phyloP scores from a whole-genome alignment of 306 rosid genomes.

The Pterocarpus macrocarpus region DNA sequence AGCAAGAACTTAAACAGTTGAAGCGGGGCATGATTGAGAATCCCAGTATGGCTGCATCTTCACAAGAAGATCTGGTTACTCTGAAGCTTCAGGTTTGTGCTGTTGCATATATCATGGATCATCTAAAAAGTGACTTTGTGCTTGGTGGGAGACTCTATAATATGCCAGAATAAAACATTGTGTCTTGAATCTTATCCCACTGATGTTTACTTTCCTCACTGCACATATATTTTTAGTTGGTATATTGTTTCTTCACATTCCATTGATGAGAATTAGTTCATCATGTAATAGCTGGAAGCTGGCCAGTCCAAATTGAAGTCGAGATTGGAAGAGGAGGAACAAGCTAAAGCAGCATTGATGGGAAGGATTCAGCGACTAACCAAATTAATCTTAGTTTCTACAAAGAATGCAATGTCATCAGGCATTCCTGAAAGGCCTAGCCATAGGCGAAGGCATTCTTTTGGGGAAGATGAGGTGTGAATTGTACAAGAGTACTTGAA shows the following conservation, averaged over 20 bases:
- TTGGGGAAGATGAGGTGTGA: slow-evolving; percentile 93
- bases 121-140: slow-evolving; percentile 3
- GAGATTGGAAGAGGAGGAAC: slow-evolving; percentile 93
- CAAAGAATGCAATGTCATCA: slow-evolving; percentile 73
- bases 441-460: slow-evolving; percentile 84
- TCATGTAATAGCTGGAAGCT: slow-evolving; percentile 76
- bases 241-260: not conserved
- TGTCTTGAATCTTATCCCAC: slow-evolving; percentile 9
- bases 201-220: slow-evolving; percentile 34
- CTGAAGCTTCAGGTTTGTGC: slow-evolving; percentile 57
- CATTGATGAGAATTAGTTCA: too few relatives aligned
- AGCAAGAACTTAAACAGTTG: slow-evolving; percentile 83
- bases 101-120: slow-evolving; percentile 32
- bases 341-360: slow-evolving; percentile 92
- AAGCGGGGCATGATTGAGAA: slow-evolving; percentile 74
- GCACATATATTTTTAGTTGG: slow-evolving; percentile 16
- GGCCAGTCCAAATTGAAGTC: slow-evolving; percentile 82
- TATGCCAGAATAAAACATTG: slow-evolving; percentile 5
- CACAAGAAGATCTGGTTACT: slow-evolving; percentile 73
- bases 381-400: slow-evolving; percentile 84
- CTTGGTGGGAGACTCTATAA: slow-evolving; percentile 6
- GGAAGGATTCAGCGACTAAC: slow-evolving; percentile 90
- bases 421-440: slow-evolving; percentile 66
- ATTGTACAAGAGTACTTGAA: slow-evolving; percentile 30
- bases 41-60: slow-evolving; percentile 59